Evolutionary conservation across 345 rosid species (phyloP), one percentile per base, ranked within the genome.

Genomic region (Citrus mangshanensis): DNA sequence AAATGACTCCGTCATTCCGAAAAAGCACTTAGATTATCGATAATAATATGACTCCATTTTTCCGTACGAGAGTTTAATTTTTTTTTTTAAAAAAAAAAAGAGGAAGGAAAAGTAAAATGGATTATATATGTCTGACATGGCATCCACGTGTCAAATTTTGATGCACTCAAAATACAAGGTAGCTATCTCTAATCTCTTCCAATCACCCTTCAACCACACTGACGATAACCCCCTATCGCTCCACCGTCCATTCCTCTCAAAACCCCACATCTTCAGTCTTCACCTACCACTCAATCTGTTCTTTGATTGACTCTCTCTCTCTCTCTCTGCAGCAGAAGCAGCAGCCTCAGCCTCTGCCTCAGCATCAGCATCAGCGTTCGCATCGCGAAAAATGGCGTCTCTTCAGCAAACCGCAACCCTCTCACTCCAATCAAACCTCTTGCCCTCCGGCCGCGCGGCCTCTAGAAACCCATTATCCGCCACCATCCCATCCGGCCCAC

Each of bases 401-500:
- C 90, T 94, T 13, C 93, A 86, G 42, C 81, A 87, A 74, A 80
- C 86, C 18, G 65, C 78, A 2, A 51, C 78, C 2, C 61, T 89
- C 79, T 88, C 90, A 12, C 87, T 90, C 25, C 95, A 86, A 68
- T 83, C 95, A 69, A 89, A 89, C 69, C 80, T 82, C 55, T 89
- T 85, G 54, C 79, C 90, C 0, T 79, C 90, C 3, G 65, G 86
- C 14, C 85, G 83, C 61, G 66, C 82, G 30, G 64, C 86, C 18
- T 38, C 77, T 73, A 30, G 59, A 59, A 61, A 66, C 63, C 78
- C 72, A 3, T 46, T 58, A 28, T 55, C 66, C 1, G 81, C 77
- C 80, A 86, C 80, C 61, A 78, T 78, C 81, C 79, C 83, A 83
- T 8, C 81, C 73, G 25, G 80, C 68, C 81, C 58, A 85, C 85